Percentiles rank a stretch among this genome's conserved stretches.
Conservation (phyloP, 768 basidiomycete species). For the Dictyophora rubrovolvata region DNA sequence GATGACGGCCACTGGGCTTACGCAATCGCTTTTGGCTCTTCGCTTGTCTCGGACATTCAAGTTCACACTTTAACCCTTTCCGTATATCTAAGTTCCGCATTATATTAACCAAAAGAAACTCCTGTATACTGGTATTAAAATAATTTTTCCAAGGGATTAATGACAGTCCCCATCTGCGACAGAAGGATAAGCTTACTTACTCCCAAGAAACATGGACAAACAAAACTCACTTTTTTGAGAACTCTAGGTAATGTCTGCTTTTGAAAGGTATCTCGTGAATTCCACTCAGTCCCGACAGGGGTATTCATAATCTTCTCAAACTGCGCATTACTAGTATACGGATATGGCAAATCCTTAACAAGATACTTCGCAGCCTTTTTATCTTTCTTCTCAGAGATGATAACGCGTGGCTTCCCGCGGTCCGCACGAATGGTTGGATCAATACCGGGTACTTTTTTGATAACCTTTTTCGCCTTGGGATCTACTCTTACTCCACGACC, state of each 20-base stretch:
- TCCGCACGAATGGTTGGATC: constrained; percentile 74
- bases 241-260: constrained; percentile 75
- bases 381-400: constrained; percentile 93
- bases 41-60: no score
- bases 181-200: background rate
- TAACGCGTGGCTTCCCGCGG: constrained; percentile 75
- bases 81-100: background rate
- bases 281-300: constrained; percentile 89
- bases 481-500: constrained; percentile 59
- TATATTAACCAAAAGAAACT: background rate
- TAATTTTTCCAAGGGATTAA: constrained; percentile 56
- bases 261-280: constrained; percentile 78
- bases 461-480: constrained; percentile 55
- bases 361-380: constrained; percentile 87
- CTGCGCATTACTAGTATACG: constrained; percentile 89
- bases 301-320: constrained; percentile 76
- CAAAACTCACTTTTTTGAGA: constrained; percentile 63
- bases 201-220: background rate
- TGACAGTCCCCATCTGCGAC: constrained; percentile 57
- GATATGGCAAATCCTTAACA: constrained; percentile 86
- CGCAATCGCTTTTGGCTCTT: background rate
- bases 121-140: constrained; percentile 16
- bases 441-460: constrained; percentile 78
- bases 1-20: background rate
- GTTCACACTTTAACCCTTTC: no score